phyloP scores from a whole-genome alignment of 2,329 filamentous ascomycete genomes.

The Trichoderma sp. region DNA sequence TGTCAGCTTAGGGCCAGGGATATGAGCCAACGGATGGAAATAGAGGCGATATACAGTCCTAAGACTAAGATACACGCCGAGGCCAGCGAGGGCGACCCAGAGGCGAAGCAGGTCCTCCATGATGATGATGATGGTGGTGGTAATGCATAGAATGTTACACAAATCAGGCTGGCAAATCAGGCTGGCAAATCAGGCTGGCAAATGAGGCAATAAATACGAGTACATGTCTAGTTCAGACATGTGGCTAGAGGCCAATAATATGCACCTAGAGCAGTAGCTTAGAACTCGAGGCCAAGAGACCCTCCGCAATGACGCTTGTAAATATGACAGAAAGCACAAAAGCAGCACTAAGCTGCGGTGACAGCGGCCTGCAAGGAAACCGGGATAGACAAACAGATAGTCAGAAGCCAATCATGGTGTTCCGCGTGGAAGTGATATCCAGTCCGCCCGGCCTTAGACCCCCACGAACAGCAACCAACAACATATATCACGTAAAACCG shows the following conservation, averaged over 20 bases:
- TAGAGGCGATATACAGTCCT: slow-evolving; percentile 29
- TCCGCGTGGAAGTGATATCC: not conserved
- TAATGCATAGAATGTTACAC: no score
- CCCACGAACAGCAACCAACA: not conserved
- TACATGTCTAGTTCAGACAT: not conserved
- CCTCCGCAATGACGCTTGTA: not conserved
- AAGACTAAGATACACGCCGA: not conserved
- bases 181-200: not conserved
- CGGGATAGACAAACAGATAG: not conserved
- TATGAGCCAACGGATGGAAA: slow-evolving; percentile 32
- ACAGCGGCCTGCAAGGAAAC: not conserved
- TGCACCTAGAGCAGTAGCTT: not conserved
- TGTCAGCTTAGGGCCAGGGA: slow-evolving; percentile 32
- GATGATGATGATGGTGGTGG: not conserved
- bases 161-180: not conserved
- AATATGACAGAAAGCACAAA: not conserved
- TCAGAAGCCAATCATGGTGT: slow-evolving; percentile 1
- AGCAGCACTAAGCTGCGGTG: not conserved
- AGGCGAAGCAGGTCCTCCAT: not conserved
- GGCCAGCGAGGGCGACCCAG: not conserved
- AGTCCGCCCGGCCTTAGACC: not conserved
- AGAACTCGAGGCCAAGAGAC: not conserved
- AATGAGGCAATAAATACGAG: not conserved
- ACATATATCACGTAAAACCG: not conserved
- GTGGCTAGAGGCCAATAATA: not conserved